Evolutionary conservation across 1,139 yeast genomes (phyloP), one percentile per base, ranked within the genome.

Genomic region (Suhomyces chickasaworum): DNA sequence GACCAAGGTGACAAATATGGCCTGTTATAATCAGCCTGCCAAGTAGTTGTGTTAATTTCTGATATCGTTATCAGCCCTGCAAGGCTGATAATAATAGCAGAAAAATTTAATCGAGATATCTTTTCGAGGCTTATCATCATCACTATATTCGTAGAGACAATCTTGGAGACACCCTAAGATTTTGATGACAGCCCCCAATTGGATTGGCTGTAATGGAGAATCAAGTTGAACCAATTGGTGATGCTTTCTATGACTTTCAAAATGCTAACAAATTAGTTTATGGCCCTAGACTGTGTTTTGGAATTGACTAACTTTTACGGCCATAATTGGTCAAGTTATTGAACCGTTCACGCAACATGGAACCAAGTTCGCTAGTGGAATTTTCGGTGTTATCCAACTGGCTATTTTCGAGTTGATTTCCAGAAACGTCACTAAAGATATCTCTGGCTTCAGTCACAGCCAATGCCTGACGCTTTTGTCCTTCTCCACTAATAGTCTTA

Each of bases 291-390:
- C n/a, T n/a, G n/a, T n/a, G n/a, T n/a, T n/a, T n/a, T n/a, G n/a
- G n/a, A n/a, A n/a, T 23, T 23, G 12, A 5, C 29, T 25, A 25
- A 10, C 29, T 25, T 25, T 25, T 25, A 13, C 29, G 35, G 20
- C 50, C 45, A 32, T 42, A 47, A 25, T 52, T 55, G 17, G 63
- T 61, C 32, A 65, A 53, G 27, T 57, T 63, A 29, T 62, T 63
- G 45, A 65, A 65, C 40, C 71, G 50, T 45, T 65, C 71, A 17
- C 63, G 57, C 21, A 67, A 53, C 31, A 63, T 53, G 4, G 70
- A 60, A 1, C 72, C 73, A 57, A 68, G 54, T 46, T 66, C 72
- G 36, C 63, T 61, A 7, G 69, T 66, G 5, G 67, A 61, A 36
- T 59, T 56, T n/a, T 53, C 65, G 4, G 66, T 58, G 16, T 51